phyloP scores from a whole-genome alignment of 176 grass and related monocot genomes.

The Eleusine indica region DNA sequence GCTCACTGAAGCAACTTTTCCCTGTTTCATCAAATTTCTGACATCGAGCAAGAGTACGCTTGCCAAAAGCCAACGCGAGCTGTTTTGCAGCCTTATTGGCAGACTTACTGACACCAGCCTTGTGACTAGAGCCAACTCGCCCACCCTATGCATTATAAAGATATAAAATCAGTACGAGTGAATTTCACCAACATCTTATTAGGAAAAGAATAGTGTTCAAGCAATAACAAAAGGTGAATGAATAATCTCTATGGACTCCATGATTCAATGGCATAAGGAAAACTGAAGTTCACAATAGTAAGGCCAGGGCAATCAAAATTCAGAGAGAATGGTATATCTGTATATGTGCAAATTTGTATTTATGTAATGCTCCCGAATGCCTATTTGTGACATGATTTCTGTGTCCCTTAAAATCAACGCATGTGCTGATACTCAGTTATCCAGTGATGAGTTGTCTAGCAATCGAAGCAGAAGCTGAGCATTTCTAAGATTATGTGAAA shows the following conservation, averaged over 20 bases:
- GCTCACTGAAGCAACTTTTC: slow-evolving; percentile 78
- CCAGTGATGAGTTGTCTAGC: not conserved
- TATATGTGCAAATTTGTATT: not conserved
- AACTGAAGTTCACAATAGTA: not conserved
- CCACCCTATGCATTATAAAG: slow-evolving; percentile 50
- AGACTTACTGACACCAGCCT: slow-evolving; percentile 63
- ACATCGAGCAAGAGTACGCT: slow-evolving; percentile 72
- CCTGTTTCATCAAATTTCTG: slow-evolving; percentile 72
- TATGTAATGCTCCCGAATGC: not conserved
- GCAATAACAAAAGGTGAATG: not conserved
- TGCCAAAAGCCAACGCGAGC: slow-evolving; percentile 70
- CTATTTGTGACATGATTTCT: not conserved
- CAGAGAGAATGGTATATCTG: not conserved
- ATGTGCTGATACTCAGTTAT: not conserved
- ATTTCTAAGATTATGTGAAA: not conserved
- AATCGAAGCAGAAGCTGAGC: not conserved
- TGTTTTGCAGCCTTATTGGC: slow-evolving; percentile 72
- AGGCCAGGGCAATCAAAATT: not conserved
- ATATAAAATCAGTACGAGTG: slow-evolving; percentile 11
- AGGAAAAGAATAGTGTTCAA: not conserved
- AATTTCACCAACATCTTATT: not conserved
- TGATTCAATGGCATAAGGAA: slow-evolving; percentile 5
- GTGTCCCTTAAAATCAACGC: not conserved
- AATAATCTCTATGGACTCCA: not conserved
- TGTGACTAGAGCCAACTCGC: slow-evolving; percentile 71